Evolutionary conservation across 352 stramenopile genomes (phyloP), one percentile per base, ranked within the genome.

Genomic region (Globisporangium iwayamae): DNA sequence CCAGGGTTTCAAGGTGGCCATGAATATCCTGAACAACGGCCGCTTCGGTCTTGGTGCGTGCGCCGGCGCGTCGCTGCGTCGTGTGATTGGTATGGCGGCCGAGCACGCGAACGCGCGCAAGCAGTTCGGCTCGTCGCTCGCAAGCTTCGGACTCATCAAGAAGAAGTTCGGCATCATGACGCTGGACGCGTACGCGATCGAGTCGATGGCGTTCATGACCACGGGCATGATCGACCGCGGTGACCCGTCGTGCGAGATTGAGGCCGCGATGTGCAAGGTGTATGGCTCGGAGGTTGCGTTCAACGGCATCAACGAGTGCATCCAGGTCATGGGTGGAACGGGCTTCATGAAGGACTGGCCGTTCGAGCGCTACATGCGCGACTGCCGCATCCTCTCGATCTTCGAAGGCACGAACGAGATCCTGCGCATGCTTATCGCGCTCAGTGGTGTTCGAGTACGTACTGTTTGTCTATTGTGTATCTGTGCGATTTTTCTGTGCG

Each of bases 11-110:
- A 96, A 97, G 63, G 87, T 97, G 46, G 91, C 91, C 36, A 97
- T 97, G 87, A 93, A 95, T 57, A 96, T 94, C 41, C 72, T 97
- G 9, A 96, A 97, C 81, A 97, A 99, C 82, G 97, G 97, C 38
- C 85, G 88, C 41, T 96, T 96, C 47, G 85, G 85, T 2, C 76
- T 96, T 47, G 87, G 87, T 43, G 87, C 87, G 4, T 89, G 82
- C 43, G 79, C 87, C 46, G 87, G 82, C 20, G 75, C 79, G 7
- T 91, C 80, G 18, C 70, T 96, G 52, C 83, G 83, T 9, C 84
- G 85, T 39, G 73, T 96, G 32, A 78, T 94, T 18, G 69, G 74
- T 30, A 77, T 74, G 55, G 79, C 83, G 7, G 83, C 82, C 2
- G 81, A 93, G 60, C 85, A 94, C 60, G 85, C 85, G 20, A 93